These are phyloP conservation scores for Geotrichum bryndzae DNA, from an alignment of 1,139 yeast genomes.

Conservation along the genomic window DNA sequence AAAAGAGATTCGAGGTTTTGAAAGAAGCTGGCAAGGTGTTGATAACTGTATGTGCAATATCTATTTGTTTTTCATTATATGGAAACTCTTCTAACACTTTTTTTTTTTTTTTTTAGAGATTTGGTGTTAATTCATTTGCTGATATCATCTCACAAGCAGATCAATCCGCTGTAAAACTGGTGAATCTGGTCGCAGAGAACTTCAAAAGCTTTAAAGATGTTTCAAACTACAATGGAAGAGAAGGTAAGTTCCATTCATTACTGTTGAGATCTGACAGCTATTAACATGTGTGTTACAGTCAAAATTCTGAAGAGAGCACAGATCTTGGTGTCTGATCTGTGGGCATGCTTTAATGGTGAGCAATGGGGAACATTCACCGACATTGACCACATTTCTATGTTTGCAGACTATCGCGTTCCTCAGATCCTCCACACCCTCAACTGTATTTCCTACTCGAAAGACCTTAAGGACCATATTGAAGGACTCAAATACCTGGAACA, in stretches of 20 bases:
- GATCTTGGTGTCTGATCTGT: slow-evolving; percentile 39
- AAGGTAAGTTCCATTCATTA: slow-evolving; percentile 9
- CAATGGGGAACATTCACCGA: slow-evolving; percentile 37
- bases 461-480: slow-evolving; percentile 25
- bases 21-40: slow-evolving; percentile 36
- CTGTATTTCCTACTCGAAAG: slow-evolving; percentile 35
- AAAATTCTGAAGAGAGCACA: slow-evolving; percentile 39
- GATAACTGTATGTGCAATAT: slow-evolving; percentile 13
- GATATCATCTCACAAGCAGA: slow-evolving; percentile 27
- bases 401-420: slow-evolving; percentile 44
- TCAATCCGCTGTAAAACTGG: slow-evolving; percentile 33
- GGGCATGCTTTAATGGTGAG: slow-evolving; percentile 41
- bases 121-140: slow-evolving; percentile 23
- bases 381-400: slow-evolving; percentile 41
- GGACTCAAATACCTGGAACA: slow-evolving; percentile 24
- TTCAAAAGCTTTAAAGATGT: slow-evolving; percentile 37
- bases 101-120: slow-evolving; percentile 15
- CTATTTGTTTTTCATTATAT: slow-evolving; percentile 2
- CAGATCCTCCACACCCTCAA: slow-evolving; percentile 38
- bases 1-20: slow-evolving; percentile 33
- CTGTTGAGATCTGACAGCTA: neutral
- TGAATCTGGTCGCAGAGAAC: slow-evolving; percentile 27
- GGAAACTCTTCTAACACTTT: neutral
- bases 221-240: slow-evolving; percentile 28
- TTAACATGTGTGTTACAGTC: slow-evolving; percentile 22